Base-by-base conservation (phyloP, 139 green algal genomes). In the Picochlorum sp. region DNA sequence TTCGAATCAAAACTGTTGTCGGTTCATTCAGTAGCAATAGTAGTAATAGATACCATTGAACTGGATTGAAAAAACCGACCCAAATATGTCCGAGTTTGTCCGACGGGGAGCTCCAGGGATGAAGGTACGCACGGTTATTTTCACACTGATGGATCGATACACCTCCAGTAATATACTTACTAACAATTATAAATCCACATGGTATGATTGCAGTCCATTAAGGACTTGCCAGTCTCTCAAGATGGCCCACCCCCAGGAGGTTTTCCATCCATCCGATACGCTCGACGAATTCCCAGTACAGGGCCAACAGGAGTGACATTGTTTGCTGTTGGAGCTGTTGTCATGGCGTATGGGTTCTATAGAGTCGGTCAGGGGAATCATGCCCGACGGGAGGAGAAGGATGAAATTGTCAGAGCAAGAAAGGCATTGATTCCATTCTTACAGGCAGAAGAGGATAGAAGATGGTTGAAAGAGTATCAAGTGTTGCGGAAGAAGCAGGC, bases 321-420 rank as follows among this genome's bases (percentile, higher is more conserved):
- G 15, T 94, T 97, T 65, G 82, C 75, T n/a, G 84, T 89, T 4
- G 75, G 67, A 3, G 72, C 65, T 6, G 78, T 74, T 11, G 77
- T 95, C 56, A 92, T 95, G 76, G 83, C 78, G 4, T 97, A 92
- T 38, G 90, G 90, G 37, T 95, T 95, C 67, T 91, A 95, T 60
- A 78, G 78, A 67, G 84, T 88, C 23, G 82, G 80, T 1, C 69
- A 87, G 66, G 66, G 58, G 38, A 89, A 87, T 69, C 70, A 74
- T 6, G 28, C 73, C 54, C 56, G 72, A 32, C 64, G 75, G 18
- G 65, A 30, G n/a, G 7, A 69, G 14, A 80, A 70, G 59, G 62
- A 58, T 21, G 84, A 88, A 57, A 85, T 85, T 60, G 21, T 75
- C 15, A 51, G 41, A 28, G 70, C 74, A 18, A 71, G 85, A 18